These are phyloP conservation scores for Lentinula aciculospora DNA, from an alignment of 768 basidiomycete genomes.

Conservation along the genomic window DNA sequence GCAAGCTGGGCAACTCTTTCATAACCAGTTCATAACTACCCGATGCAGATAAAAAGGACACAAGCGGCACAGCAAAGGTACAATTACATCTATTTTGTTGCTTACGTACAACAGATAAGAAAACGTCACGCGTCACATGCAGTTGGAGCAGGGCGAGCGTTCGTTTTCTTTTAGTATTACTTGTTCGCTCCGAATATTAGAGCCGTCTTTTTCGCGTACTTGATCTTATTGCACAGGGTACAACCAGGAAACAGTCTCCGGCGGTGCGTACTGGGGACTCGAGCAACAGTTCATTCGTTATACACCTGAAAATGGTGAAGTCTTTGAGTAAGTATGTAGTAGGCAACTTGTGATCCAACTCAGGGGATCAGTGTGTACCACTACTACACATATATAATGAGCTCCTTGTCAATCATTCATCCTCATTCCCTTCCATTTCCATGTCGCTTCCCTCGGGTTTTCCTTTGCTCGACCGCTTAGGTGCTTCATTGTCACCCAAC, in stretches of 20 bases:
- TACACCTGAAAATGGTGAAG: too few species aligned
- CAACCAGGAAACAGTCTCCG: too few species aligned
- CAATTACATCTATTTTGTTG: not conserved
- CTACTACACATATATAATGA: not conserved
- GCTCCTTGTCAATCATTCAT: not conserved
- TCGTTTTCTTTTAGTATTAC: not conserved
- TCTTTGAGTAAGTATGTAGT: too few species aligned
- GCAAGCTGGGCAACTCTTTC: not conserved
- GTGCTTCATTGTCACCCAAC: slow-evolving; percentile 13
- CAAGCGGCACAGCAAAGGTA: not conserved
- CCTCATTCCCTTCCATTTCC: not conserved
- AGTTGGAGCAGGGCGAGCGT: not conserved
- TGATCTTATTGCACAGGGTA: too few species aligned
- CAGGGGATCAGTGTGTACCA: too few species aligned
- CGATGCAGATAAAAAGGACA: not conserved
- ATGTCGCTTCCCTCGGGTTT: not conserved
- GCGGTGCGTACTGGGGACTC: too few species aligned
- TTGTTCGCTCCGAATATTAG: not conserved
- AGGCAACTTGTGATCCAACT: too few species aligned
- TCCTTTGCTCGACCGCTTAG: slow-evolving; percentile 20
- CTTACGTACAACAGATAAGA: not conserved
- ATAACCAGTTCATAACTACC: not conserved
- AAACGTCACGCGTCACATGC: not conserved
- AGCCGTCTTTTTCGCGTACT: not conserved
- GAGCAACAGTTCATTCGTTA: too few species aligned